phyloP scores from a whole-genome alignment of 208 protist species.

The Borovskyia barvae region DNA sequence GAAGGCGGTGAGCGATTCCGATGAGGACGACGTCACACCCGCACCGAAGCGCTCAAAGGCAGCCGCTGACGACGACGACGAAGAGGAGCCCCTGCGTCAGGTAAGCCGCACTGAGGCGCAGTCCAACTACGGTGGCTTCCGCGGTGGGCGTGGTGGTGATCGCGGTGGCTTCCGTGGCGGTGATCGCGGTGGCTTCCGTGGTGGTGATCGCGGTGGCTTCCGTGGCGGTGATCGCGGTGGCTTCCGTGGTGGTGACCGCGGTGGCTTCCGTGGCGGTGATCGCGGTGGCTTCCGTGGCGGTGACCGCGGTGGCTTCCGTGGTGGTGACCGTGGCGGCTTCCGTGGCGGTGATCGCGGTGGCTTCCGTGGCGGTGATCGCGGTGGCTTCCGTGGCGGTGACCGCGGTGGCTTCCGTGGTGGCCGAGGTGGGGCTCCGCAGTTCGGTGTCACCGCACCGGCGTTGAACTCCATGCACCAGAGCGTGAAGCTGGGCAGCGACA shows the following conservation, averaged over 20 bases:
- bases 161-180: constrained; percentile 30
- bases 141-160: constrained; percentile 32
- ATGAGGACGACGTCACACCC: constrained; percentile 8
- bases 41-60: constrained; percentile 16
- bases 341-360: constrained; percentile 41
- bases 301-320: constrained; percentile 32
- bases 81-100: constrained; percentile 38
- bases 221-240: constrained; percentile 33
- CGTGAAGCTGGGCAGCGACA: constrained; percentile 77
- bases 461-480: constrained; percentile 53
- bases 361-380: constrained; percentile 39
- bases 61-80: constrained; percentile 18
- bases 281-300: constrained; percentile 33
- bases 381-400: constrained; percentile 39
- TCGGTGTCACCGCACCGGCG: constrained; percentile 49
- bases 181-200: constrained; percentile 28
- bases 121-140: constrained; percentile 23
- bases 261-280: constrained; percentile 27
- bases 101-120: constrained; percentile 39
- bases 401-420: constrained; percentile 61
- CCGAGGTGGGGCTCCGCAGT: constrained; percentile 58
- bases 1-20: constrained; percentile 4
- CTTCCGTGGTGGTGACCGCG: constrained; percentile 24
- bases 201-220: constrained; percentile 25
- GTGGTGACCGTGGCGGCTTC: constrained; percentile 35